Conservation (phyloP, 805 yeast species). For the Pichia nanzhaoensis region DNA sequence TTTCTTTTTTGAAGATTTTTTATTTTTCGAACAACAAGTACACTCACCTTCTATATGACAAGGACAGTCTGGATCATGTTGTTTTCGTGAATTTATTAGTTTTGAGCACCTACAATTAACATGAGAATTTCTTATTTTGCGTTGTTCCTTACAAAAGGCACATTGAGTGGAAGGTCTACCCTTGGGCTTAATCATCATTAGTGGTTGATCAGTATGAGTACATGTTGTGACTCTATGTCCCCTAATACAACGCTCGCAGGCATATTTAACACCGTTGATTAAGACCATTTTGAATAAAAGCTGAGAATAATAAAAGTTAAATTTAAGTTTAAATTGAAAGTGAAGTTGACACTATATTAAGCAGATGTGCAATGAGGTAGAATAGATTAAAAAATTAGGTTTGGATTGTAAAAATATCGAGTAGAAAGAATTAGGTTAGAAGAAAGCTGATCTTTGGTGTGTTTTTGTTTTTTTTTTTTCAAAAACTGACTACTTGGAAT, state of each 20-base stretch:
- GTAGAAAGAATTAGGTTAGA: no score
- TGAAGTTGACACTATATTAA: constrained; percentile 1
- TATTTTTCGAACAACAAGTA: constrained; percentile 27
- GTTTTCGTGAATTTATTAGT: constrained; percentile 28
- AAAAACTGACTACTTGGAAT: no score
- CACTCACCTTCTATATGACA: constrained; percentile 29
- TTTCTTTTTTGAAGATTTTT: constrained; percentile 12
- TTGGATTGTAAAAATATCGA: no score
- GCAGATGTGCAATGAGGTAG: not conserved
- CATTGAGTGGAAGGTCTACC: constrained; percentile 96
- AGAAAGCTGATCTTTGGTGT: no score
- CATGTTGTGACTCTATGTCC: constrained; percentile 96
- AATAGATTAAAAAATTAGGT: not conserved
- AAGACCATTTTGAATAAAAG: constrained; percentile 55
- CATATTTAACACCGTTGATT: constrained; percentile 88
- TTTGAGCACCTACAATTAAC: constrained; percentile 66
- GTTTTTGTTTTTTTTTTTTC: no score
- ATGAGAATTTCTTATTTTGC: constrained; percentile 62
- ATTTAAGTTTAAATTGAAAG: not conserved
- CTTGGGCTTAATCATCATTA: constrained; percentile 90
- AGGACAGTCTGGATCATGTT: constrained; percentile 27
- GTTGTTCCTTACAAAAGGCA: constrained; percentile 70
- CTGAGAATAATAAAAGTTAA: not conserved
- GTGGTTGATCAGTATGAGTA: constrained; percentile 83
- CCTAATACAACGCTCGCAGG: constrained; percentile 91